A percentile compares a stretch with the other conserved stretches of the same genome.
phyloP scores from a whole-genome alignment of 257 asterid genomes.

The Lantana camara region DNA sequence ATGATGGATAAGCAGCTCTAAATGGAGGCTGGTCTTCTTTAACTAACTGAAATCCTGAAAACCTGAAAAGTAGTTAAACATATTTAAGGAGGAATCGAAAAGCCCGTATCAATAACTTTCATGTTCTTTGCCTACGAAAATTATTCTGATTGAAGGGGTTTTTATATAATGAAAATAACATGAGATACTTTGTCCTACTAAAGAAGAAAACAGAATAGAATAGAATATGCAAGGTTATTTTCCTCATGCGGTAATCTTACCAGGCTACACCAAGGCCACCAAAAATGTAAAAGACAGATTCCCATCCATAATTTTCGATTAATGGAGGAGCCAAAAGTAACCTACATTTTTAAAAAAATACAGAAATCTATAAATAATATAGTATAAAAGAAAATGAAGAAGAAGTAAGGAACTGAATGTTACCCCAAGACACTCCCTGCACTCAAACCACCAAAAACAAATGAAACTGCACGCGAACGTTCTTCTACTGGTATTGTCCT shows the following conservation, averaged over 20 bases:
- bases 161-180: not conserved
- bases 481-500: conserved; percentile 91
- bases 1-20: conserved; percentile 46
- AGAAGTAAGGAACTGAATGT: not conserved
- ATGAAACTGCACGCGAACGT: conserved; percentile 96
- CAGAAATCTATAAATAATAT: conserved; percentile 12
- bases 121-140: conserved; percentile 2
- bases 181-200: not conserved
- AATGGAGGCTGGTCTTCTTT: conserved; percentile 59
- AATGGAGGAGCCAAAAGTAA: conserved; percentile 94
- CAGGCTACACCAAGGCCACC: conserved; percentile 85
- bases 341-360: conserved; percentile 55
- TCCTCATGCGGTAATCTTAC: conserved; percentile 47
- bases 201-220: conserved; percentile 2
- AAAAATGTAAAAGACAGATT: conserved; percentile 83
- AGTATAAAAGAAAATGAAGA: not conserved
- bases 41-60: conserved; percentile 72
- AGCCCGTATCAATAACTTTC: conserved; percentile 11
- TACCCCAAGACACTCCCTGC: conserved; percentile 97
- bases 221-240: not conserved
- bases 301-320: conserved; percentile 87
- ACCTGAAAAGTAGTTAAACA: conserved; percentile 60
- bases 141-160: not conserved
- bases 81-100: conserved; percentile 7
- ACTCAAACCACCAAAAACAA: conserved; percentile 97